Percentiles rank a stretch among this genome's conserved stretches.
phyloP scores from a whole-genome alignment of 202 grass and related monocot species.

The Cymbopogon flexuosus region DNA sequence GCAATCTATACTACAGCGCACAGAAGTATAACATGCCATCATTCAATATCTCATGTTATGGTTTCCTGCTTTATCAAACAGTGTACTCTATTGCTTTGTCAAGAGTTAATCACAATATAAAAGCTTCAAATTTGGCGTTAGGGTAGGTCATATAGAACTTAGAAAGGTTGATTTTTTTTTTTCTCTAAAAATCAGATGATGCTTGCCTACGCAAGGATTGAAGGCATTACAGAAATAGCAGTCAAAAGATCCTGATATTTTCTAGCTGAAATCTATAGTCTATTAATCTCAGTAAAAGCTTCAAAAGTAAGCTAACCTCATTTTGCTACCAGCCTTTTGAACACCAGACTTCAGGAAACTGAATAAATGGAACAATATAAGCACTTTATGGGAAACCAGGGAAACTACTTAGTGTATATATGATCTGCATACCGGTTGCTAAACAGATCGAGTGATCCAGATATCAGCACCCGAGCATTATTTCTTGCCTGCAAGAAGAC shows the following conservation, averaged over 20 bases:
- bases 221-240: not conserved
- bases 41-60: not conserved
- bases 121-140: not conserved
- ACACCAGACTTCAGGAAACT: conserved; percentile 80
- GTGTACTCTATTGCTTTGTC: not conserved
- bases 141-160: not conserved
- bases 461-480: conserved; percentile 80
- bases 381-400: not conserved
- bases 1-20: not conserved
- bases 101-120: conserved; percentile 2
- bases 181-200: not conserved
- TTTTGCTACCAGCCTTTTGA: conserved; percentile 69
- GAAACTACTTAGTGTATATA: conserved; percentile 21
- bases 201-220: not conserved
- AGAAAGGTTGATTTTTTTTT: not conserved
- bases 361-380: conserved; percentile 26
- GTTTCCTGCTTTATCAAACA: not conserved
- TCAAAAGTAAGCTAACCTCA: conserved; percentile 43
- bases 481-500: conserved; percentile 74
- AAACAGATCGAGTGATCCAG: conserved; percentile 87
- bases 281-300: not conserved
- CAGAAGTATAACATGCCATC: not conserved
- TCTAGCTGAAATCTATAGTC: not conserved
- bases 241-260: not conserved
- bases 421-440: conserved; percentile 58